phyloP scores from a whole-genome alignment of 2,329 filamentous ascomycete genomes.

The Laburnicola sp. region DNA sequence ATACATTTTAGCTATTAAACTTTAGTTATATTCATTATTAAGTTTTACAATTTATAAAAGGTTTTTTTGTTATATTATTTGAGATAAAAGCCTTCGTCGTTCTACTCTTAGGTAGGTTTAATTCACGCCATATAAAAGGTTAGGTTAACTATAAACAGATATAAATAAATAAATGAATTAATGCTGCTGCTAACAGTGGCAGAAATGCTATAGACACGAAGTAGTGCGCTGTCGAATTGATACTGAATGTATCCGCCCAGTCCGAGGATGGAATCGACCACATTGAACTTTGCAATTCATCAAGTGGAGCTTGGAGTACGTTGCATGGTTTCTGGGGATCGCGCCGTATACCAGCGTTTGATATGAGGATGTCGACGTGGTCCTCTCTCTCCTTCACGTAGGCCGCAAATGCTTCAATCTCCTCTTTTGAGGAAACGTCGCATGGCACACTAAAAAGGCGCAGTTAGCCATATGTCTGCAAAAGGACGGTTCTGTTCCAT shows the following conservation, averaged over 20 bases:
- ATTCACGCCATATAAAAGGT: too few species aligned
- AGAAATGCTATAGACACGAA: conserved; percentile 54
- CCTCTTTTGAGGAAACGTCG: conserved; percentile 49
- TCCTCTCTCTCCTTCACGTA: conserved; percentile 32
- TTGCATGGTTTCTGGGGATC: conserved; percentile 51
- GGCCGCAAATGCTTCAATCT: conserved; percentile 41
- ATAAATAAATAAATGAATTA: too few species aligned
- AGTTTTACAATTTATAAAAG: too few species aligned
- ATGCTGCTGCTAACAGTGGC: conserved; percentile 49
- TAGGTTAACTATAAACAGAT: too few species aligned
- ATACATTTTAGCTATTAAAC: too few species aligned
- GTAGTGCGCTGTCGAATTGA: conserved; percentile 57
- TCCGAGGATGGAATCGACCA: conserved; percentile 51
- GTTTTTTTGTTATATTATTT: too few species aligned
- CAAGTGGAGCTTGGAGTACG: conserved; percentile 48
- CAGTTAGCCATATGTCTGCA: too few species aligned
- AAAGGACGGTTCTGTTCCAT: too few species aligned
- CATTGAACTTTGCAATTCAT: conserved; percentile 52
- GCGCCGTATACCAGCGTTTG: conserved; percentile 55
- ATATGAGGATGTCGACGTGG: conserved; percentile 54
- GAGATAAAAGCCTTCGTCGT: too few species aligned
- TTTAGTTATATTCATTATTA: too few species aligned
- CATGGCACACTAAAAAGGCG: too few species aligned
- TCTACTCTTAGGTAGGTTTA: too few species aligned
- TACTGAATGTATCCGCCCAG: conserved; percentile 52